phyloP scores from a whole-genome alignment of 2,329 filamentous ascomycete species.

The Bisporella sp. region DNA sequence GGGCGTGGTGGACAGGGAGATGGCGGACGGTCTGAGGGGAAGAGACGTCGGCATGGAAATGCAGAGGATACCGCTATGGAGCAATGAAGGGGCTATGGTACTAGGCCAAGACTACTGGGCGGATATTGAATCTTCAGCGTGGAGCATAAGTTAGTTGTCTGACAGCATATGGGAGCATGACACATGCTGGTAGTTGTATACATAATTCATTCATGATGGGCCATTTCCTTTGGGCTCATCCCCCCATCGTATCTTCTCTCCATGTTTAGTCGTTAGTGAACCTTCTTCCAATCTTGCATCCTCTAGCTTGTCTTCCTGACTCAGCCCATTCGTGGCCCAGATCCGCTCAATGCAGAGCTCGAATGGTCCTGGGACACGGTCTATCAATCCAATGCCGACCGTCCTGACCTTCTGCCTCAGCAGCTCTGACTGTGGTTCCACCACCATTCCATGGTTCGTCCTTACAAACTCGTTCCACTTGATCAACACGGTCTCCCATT shows the following conservation, averaged over 20 bases:
- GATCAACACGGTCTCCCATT: conserved; percentile 94
- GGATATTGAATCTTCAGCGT: no score
- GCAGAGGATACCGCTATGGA: no score
- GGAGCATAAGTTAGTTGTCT: no score
- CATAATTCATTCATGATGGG: no score
- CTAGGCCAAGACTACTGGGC: no score
- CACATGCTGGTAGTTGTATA: no score
- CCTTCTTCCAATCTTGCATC: conserved; percentile 29
- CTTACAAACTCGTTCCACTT: conserved; percentile 90
- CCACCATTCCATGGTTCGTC: conserved; percentile 85
- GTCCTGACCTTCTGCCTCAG: conserved; percentile 78
- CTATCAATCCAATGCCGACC: conserved; percentile 81
- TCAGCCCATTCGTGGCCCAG: conserved; percentile 72
- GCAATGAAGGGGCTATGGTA: no score
- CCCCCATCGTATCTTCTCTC: conserved; percentile 36
- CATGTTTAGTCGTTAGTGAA: conserved; percentile 35
- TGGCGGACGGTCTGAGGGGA: no score
- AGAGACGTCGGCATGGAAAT: no score
- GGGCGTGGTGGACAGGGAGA: no score
- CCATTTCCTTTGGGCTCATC: conserved; percentile 12
- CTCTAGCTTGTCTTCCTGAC: conserved; percentile 16
- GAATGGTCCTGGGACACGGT: conserved; percentile 82
- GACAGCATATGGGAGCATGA: no score
- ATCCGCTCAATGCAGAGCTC: conserved; percentile 78
- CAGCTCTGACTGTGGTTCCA: conserved; percentile 90